A percentile compares a stretch with the other conserved stretches of the same genome.
phyloP scores from a whole-genome alignment of 2,329 filamentous ascomycete species.

The Periconia sp. region DNA sequence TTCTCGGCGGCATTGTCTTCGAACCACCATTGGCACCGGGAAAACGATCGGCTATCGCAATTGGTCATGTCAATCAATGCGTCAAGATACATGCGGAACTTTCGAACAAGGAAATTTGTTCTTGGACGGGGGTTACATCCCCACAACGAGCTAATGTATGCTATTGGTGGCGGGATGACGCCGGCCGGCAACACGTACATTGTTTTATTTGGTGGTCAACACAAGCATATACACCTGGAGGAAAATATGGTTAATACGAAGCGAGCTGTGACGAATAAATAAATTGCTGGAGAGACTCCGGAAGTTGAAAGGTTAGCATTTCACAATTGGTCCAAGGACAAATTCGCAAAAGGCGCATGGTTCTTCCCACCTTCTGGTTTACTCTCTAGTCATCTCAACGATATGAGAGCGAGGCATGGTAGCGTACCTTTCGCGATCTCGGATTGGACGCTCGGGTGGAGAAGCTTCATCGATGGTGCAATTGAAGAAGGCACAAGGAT shows the following conservation, averaged over 20 bases:
- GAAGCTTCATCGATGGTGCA: constrained; percentile 59
- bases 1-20: constrained; percentile 50
- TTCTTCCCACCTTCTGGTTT: constrained; percentile 43
- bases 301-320: constrained; percentile 44
- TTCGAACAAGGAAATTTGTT: constrained; percentile 48
- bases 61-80: constrained; percentile 54
- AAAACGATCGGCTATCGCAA: constrained; percentile 45
- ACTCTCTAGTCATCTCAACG: constrained; percentile 46
- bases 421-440: constrained; percentile 56
- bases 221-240: constrained; percentile 54
- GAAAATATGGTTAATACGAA: constrained; percentile 46
- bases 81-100: constrained; percentile 57
- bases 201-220: constrained; percentile 53
- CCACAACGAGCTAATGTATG: constrained; percentile 51
- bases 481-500: constrained; percentile 54
- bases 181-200: constrained; percentile 55
- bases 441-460: constrained; percentile 58
- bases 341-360: constrained; percentile 54
- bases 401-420: constrained; percentile 51
- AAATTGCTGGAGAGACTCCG: constrained; percentile 13
- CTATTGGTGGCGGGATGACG: constrained; percentile 51
- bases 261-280: constrained; percentile 40
- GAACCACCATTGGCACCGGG: constrained; percentile 46
- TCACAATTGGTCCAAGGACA: constrained; percentile 58
- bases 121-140: constrained; percentile 54